Percentiles rank a stretch among this genome's conserved stretches.
Evolutionary conservation across 164 flowering plant species (phyloP).

Genomic region (Hamamelis virginiana): DNA sequence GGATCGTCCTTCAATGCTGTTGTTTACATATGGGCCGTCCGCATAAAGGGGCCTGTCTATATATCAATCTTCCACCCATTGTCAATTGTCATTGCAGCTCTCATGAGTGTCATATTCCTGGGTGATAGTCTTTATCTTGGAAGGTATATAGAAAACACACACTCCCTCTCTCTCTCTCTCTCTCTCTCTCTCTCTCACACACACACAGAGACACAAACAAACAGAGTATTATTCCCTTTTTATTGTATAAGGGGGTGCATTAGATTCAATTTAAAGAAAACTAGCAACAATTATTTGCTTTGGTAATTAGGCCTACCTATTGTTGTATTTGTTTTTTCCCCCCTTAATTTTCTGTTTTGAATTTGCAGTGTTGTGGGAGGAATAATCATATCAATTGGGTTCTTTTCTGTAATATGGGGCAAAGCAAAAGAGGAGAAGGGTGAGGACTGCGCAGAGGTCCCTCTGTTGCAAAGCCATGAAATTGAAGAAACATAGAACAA

Average conservation of each 20-base stretch:
- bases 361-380: conserved; percentile 44
- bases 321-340: too few species aligned
- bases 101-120: conserved; percentile 59
- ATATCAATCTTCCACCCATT: conserved; percentile 69
- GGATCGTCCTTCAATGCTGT: conserved; percentile 40
- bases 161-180: too few species aligned
- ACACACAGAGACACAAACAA: too few species aligned
- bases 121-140: conserved; percentile 65
- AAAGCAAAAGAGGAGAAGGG: conserved; percentile 37
- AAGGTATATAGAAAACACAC: too few species aligned
- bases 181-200: background rate
- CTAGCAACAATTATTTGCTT: too few species aligned
- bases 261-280: too few species aligned
- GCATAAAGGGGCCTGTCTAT: conserved; percentile 57
- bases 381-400: conserved; percentile 39
- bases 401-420: conserved; percentile 51
- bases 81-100: conserved; percentile 60
- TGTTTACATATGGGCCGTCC: conserved; percentile 52
- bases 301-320: too few species aligned
- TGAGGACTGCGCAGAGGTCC: conserved; percentile 21
- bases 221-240: too few species aligned
- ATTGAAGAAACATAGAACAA: conserved; percentile 12
- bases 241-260: too few species aligned
- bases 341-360: conserved; percentile 14
- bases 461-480: conserved; percentile 29